Evolutionary conservation across 2,329 filamentous ascomycete genomes (phyloP).

Genomic region (Aspergillus alliaceus): DNA sequence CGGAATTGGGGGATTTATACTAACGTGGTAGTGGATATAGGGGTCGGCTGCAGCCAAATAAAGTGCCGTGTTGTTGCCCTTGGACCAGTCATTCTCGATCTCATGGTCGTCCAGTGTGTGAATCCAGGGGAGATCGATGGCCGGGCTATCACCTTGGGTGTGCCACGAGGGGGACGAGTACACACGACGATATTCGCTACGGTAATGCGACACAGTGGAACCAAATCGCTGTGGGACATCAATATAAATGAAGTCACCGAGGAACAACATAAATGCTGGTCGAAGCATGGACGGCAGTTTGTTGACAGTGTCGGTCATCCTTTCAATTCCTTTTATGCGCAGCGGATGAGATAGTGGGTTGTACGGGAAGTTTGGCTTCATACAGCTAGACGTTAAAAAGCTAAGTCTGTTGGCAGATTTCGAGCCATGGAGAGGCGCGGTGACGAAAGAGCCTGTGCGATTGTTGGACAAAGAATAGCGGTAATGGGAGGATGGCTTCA

Average conservation of each 20-base stretch:
- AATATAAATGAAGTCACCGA: conserved; percentile 51
- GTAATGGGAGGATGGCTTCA: conserved; percentile 72
- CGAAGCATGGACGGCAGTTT: conserved; percentile 59
- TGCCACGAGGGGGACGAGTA: conserved; percentile 93
- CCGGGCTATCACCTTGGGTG: conserved; percentile 63
- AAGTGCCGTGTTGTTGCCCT: conserved; percentile 74
- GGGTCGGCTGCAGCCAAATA: conserved; percentile 79
- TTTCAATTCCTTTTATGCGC: conserved; percentile 74
- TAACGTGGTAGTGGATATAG: conserved; percentile 81
- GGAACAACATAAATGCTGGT: conserved; percentile 61
- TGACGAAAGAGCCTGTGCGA: conserved; percentile 76
- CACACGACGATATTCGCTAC: conserved; percentile 90
- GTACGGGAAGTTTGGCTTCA: conserved; percentile 89
- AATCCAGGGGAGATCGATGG: conserved; percentile 77
- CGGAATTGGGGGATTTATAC: conserved; percentile 73
- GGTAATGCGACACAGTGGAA: conserved; percentile 70
- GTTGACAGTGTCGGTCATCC: conserved; percentile 72
- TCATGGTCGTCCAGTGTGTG: conserved; percentile 97
- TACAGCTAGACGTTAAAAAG: conserved; percentile 89
- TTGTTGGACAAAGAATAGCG: conserved; percentile 86
- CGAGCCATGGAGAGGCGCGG: conserved; percentile 69
- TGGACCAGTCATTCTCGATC: conserved; percentile 87
- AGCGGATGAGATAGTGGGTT: conserved; percentile 79
- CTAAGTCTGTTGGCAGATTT: conserved; percentile 71
- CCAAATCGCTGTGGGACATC: conserved; percentile 85